A percentile compares a stretch with the other conserved stretches of the same genome.
These are phyloP conservation scores for Aspergillus brasiliensis DNA, from an alignment of 2,329 filamentous ascomycete genomes.

Conservation along the genomic window DNA sequence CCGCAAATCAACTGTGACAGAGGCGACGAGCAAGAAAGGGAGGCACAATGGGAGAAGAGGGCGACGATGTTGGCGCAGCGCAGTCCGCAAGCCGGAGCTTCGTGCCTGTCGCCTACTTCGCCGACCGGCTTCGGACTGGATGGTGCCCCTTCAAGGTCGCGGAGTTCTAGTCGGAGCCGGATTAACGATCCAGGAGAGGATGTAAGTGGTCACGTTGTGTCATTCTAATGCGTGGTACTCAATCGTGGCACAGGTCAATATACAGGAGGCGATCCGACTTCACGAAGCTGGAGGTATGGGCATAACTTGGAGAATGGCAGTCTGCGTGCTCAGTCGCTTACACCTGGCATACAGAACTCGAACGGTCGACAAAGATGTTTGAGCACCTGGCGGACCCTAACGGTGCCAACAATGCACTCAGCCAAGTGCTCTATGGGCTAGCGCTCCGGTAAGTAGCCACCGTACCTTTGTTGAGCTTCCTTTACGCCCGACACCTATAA, in stretches of 20 bases:
- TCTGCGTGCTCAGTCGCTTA: slow-evolving; percentile 4
- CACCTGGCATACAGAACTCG: slow-evolving; percentile 57
- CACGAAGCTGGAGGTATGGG: slow-evolving; percentile 73
- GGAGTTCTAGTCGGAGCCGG: slow-evolving; percentile 37
- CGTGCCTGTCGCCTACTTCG: slow-evolving; percentile 34
- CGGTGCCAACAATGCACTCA: slow-evolving; percentile 87
- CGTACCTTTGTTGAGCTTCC: neutral
- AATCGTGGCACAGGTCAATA: slow-evolving; percentile 55
- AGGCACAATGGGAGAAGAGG: slow-evolving; percentile 87
- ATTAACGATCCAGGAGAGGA: slow-evolving; percentile 37
- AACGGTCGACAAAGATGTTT: slow-evolving; percentile 82
- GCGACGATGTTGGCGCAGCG: slow-evolving; percentile 81
- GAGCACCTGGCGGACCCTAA: slow-evolving; percentile 77
- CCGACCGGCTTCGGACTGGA: slow-evolving; percentile 15
- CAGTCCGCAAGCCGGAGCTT: slow-evolving; percentile 47
- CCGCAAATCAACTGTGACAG: slow-evolving; percentile 66
- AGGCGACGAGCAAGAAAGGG: slow-evolving; percentile 56
- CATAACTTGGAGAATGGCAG: neutral
- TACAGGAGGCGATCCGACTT: slow-evolving; percentile 92
- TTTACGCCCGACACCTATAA: neutral
- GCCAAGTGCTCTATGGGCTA: slow-evolving; percentile 93
- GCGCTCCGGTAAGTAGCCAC: slow-evolving; percentile 69
- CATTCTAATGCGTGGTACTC: neutral
- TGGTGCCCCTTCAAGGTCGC: slow-evolving; percentile 22
- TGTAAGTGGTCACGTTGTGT: slow-evolving; percentile 29